phyloP scores from a whole-genome alignment of 306 rosid genomes.

The Cicer cuneatum region DNA sequence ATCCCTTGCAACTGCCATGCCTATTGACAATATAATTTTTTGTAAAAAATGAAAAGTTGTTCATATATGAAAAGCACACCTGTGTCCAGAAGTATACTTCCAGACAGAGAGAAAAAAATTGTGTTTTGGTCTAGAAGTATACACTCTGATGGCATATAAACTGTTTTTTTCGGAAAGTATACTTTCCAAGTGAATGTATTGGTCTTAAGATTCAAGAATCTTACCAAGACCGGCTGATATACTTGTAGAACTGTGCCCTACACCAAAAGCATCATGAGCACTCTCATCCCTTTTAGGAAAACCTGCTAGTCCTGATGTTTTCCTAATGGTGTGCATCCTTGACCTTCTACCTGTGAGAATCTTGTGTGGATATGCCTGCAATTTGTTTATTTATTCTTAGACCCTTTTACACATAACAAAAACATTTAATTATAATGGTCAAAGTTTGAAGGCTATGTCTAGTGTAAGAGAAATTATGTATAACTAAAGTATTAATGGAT shows the following conservation, averaged over 20 bases:
- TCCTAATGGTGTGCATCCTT: constrained; percentile 82
- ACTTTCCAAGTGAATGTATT: neutral
- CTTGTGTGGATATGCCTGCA: constrained; percentile 94
- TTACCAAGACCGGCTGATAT: constrained; percentile 96
- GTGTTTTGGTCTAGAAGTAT: too few relatives aligned
- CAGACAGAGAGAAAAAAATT: too few relatives aligned
- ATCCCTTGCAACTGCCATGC: constrained; percentile 97
- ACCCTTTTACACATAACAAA: constrained; percentile 24
- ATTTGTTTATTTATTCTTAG: constrained; percentile 45
- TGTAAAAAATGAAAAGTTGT: neutral
- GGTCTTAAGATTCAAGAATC: constrained; percentile 16
- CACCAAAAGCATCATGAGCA: constrained; percentile 88
- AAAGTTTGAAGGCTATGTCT: neutral
- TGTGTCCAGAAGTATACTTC: too few relatives aligned
- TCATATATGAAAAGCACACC: neutral
- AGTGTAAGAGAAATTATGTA: neutral
- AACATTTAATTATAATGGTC: neutral
- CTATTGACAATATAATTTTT: constrained; percentile 46
- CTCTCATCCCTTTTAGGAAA: constrained; percentile 97
- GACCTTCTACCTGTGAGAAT: constrained; percentile 95
- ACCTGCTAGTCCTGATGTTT: constrained; percentile 91
- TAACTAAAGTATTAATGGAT: neutral
- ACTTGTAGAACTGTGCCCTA: constrained; percentile 93
- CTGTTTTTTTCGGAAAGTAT: too few relatives aligned
- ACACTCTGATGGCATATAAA: too few relatives aligned